Evolutionary conservation across 1,284 basidiomycete genomes (phyloP).

Genomic region (Porogramme epimiltina): DNA sequence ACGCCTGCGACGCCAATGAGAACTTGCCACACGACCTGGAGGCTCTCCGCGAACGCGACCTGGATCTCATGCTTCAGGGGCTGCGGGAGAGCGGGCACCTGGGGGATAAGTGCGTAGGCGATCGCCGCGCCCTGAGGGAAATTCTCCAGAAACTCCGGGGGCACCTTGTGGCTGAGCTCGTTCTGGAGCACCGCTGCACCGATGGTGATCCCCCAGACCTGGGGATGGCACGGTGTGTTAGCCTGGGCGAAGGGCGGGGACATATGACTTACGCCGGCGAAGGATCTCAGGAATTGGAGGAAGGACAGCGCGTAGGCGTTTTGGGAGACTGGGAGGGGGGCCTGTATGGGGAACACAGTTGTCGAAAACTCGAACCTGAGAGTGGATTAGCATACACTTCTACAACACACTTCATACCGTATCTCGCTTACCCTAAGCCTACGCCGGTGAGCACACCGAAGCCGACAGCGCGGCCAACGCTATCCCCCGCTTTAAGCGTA

Average conservation of each 20-base stretch:
- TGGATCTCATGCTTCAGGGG: conserved; percentile 16
- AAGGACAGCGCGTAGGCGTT: conserved; percentile 38
- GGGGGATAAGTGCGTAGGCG: conserved; percentile 24
- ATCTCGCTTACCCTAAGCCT: conserved; percentile 31
- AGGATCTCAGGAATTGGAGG: conserved; percentile 34
- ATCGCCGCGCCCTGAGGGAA: conserved; percentile 14
- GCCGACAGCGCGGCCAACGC: conserved; percentile 1
- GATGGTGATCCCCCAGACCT: conserved; percentile 29
- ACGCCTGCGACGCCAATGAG: conserved; percentile 21
- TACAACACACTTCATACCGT: conserved; percentile 5
- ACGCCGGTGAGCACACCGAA: conserved; percentile 30
- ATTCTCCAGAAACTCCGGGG: conserved; percentile 5
- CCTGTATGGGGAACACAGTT: conserved; percentile 33
- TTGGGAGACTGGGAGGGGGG: conserved; percentile 33
- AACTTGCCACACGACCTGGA: conserved; percentile 24
- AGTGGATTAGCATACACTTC: no score
- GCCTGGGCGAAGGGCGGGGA: conserved; percentile 1
- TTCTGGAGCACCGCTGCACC: conserved; percentile 28
- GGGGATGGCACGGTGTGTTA: conserved; percentile 8
- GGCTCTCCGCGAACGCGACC: conserved; percentile 21
- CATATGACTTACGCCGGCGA: conserved; percentile 28
- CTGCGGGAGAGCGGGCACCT: conserved; percentile 10
- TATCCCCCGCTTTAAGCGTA: conserved; percentile 33
- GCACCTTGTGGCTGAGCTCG: conserved; percentile 9
- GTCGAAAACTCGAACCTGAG: no score